Evolutionary conservation across 148 eudicot genomes (phyloP).

Genomic region (Vaccinium myrtillus): DNA sequence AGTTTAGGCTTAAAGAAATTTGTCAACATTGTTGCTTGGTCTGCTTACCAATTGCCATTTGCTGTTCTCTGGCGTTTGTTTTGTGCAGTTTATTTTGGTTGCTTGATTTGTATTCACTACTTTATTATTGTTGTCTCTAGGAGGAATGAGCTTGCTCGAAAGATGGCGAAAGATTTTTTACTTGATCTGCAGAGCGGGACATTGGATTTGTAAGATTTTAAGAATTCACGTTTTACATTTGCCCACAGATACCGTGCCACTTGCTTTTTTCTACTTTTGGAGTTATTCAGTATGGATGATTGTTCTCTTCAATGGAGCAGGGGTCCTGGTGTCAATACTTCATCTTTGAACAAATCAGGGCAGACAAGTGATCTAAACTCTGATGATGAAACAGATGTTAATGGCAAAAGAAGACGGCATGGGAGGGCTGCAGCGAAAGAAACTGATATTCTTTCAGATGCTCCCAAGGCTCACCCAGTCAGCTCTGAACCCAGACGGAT

Average conservation of each 20-base stretch:
- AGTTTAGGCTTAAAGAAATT: conserved; percentile 5
- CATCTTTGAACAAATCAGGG: conserved; percentile 54
- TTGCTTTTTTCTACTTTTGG: not conserved
- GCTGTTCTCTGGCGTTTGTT: not conserved
- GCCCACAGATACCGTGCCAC: not conserved
- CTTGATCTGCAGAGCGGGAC: conserved; percentile 87
- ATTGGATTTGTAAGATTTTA: conserved; percentile 70
- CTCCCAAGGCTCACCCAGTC: conserved; percentile 80
- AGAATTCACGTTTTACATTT: not conserved
- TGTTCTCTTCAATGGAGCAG: conserved; percentile 38
- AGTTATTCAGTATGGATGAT: not conserved
- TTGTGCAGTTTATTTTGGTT: not conserved
- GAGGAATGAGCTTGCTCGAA: conserved; percentile 89
- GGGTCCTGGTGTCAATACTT: conserved; percentile 65
- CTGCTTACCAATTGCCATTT: not conserved
- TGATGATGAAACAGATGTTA: conserved; percentile 76
- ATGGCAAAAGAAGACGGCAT: conserved; percentile 71
- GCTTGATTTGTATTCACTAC: not conserved
- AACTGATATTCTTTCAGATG: conserved; percentile 61
- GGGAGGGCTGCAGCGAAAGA: conserved; percentile 57
- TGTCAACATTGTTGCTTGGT: not conserved
- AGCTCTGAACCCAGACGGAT: conserved; percentile 82
- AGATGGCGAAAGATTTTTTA: conserved; percentile 81
- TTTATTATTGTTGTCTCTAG: conserved; percentile 30
- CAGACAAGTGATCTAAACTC: conserved; percentile 74